These are phyloP conservation scores for Aspergillus ustus DNA, from an alignment of 2,329 filamentous ascomycete species.

Conservation along the genomic window DNA sequence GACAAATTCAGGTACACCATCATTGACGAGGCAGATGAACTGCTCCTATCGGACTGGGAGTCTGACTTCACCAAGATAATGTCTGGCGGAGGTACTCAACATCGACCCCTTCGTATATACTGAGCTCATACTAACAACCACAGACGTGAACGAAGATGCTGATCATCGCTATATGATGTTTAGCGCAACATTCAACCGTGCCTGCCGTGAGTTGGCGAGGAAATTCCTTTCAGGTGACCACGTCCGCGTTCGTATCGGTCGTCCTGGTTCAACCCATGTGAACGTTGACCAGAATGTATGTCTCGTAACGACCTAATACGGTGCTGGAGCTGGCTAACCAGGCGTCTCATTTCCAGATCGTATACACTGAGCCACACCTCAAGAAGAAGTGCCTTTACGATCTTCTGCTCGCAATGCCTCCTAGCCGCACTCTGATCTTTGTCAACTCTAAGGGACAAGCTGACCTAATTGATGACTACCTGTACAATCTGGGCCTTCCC, in stretches of 20 bases:
- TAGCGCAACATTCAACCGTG: conserved; percentile 89
- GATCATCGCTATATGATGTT: conserved; percentile 79
- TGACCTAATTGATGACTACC: conserved; percentile 83
- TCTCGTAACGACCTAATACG: background rate
- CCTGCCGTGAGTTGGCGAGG: conserved; percentile 74
- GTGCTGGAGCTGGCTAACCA: background rate
- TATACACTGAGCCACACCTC: conserved; percentile 65
- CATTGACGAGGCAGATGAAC: conserved; percentile 94
- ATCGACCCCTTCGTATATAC: background rate
- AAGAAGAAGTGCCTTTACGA: conserved; percentile 77
- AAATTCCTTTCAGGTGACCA: conserved; percentile 75
- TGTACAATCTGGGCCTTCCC: conserved; percentile 80
- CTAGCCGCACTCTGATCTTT: conserved; percentile 84
- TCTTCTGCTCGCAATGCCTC: conserved; percentile 70
- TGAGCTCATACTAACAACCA: conserved; percentile 17
- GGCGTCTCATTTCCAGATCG: conserved; percentile 50
- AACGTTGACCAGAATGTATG: conserved; percentile 77
- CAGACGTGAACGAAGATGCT: conserved; percentile 74
- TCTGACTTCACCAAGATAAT: conserved; percentile 76
- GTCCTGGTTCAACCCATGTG: conserved; percentile 77
- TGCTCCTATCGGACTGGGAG: conserved; percentile 80
- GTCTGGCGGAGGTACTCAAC: conserved; percentile 72
- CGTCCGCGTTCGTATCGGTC: conserved; percentile 82
- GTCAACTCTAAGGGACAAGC: conserved; percentile 79
- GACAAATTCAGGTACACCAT: conserved; percentile 62